Evolutionary conservation across 768 basidiomycete species (phyloP).

Genomic region (Mycena indigotica): DNA sequence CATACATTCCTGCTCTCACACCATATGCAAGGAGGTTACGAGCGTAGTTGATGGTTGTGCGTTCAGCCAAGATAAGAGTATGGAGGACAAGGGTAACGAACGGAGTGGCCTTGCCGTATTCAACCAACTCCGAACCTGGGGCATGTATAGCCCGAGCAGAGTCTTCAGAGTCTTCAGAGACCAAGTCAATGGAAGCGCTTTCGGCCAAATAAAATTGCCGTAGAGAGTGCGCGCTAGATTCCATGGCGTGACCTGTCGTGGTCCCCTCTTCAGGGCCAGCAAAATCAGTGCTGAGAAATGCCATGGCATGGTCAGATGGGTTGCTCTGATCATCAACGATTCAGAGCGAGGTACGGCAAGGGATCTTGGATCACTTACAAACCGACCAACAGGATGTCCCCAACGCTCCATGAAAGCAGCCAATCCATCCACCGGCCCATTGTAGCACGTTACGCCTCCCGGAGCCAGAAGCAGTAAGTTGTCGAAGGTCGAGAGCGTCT

Average conservation of each 20-base stretch:
- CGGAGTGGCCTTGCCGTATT: slow-evolving; percentile 32
- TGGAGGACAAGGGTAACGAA: slow-evolving; percentile 40
- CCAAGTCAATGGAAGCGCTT: background rate
- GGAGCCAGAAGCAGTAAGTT: slow-evolving; percentile 55
- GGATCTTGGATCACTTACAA: slow-evolving; percentile 36
- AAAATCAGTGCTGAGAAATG: slow-evolving; percentile 56
- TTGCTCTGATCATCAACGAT: slow-evolving; percentile 40
- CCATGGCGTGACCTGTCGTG: background rate
- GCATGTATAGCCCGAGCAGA: too few species aligned
- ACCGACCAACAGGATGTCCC: slow-evolving; percentile 40
- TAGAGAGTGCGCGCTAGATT: slow-evolving; percentile 33
- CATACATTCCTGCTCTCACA: slow-evolving; percentile 58
- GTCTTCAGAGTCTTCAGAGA: too few species aligned
- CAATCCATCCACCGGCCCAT: slow-evolving; percentile 44
- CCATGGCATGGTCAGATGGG: slow-evolving; percentile 63
- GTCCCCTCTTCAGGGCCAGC: background rate
- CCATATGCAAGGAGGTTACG: slow-evolving; percentile 62
- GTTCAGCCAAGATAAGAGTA: slow-evolving; percentile 48
- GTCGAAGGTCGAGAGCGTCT: slow-evolving; percentile 63
- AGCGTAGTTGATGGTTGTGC: slow-evolving; percentile 51
- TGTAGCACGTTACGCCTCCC: slow-evolving; percentile 49
- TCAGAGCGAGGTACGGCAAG: too few species aligned
- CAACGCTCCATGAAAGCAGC: slow-evolving; percentile 43
- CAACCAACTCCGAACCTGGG: too few species aligned
- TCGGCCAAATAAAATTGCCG: slow-evolving; percentile 37